Percentiles rank a stretch among this genome's conserved stretches.
Evolutionary conservation across 768 basidiomycete species (phyloP).

Genomic region (Pleurotus ostreatus): DNA sequence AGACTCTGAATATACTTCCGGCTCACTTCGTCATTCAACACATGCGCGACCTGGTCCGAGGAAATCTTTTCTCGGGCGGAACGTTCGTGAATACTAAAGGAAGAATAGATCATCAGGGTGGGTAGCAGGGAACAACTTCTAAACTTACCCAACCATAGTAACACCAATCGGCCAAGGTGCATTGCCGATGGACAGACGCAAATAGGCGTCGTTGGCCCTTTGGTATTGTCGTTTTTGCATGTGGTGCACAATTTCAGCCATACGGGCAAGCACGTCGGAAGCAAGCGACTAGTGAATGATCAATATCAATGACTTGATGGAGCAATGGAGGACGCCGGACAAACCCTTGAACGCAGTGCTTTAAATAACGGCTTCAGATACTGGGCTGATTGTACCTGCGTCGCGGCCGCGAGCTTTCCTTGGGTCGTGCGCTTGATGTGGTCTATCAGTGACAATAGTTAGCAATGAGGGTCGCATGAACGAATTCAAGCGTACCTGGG

Average conservation of each 20-base stretch:
- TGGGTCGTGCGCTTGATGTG: conserved; percentile 83
- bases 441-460: conserved; percentile 40
- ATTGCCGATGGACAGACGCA: conserved; percentile 95
- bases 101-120: conserved; percentile 5
- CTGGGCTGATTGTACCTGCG: conserved; percentile 92
- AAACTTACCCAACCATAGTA: conserved; percentile 92
- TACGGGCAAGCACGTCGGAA: conserved; percentile 76
- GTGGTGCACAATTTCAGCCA: conserved; percentile 91
- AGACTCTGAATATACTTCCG: conserved; percentile 98
- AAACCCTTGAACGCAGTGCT: conserved; percentile 77
- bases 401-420: conserved; percentile 92
- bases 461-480: neutral
- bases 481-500: conserved; percentile 51
- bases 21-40: conserved; percentile 97
- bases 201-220: conserved; percentile 93
- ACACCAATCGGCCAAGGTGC: conserved; percentile 99
- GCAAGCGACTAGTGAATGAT: conserved; percentile 56
- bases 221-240: conserved; percentile 98
- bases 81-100: conserved; percentile 87
- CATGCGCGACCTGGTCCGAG: conserved; percentile 95
- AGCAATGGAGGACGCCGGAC: conserved; percentile 21
- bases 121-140: neutral
- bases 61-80: conserved; percentile 98
- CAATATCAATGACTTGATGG: neutral
- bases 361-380: conserved; percentile 98